Percentiles rank a stretch among this genome's conserved stretches.
phyloP scores from a whole-genome alignment of 1,284 basidiomycete genomes.

The Pseudozyma tsukubaensis region DNA sequence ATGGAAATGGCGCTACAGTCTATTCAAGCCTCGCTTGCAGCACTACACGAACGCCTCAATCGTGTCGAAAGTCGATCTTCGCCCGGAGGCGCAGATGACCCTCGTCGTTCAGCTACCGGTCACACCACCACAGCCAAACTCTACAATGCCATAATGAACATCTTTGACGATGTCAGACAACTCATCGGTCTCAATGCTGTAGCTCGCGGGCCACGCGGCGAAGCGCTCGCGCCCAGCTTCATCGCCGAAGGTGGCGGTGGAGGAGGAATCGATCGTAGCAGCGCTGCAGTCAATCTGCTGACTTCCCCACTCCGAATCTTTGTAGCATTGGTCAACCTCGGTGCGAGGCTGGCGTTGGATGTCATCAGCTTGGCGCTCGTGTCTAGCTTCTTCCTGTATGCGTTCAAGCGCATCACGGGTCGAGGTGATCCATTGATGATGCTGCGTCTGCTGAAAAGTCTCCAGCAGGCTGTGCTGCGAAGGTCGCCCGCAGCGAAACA shows the following conservation, averaged over 20 bases:
- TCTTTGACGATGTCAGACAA: constrained; percentile 35
- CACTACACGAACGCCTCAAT: constrained; percentile 83
- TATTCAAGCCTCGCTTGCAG: constrained; percentile 87
- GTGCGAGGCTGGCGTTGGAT: constrained; percentile 59
- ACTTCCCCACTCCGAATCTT: constrained; percentile 43
- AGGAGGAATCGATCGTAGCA: constrained; percentile 8
- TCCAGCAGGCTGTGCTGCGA: constrained; percentile 34
- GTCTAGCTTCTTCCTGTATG: constrained; percentile 49
- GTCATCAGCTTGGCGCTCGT: constrained; percentile 57
- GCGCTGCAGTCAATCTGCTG: constrained; percentile 29
- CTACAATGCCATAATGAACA: constrained; percentile 34
- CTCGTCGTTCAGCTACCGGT: constrained; percentile 15
- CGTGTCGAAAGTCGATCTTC: constrained; percentile 54
- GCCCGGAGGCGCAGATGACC: constrained; percentile 23
- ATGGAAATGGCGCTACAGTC: constrained; percentile 74
- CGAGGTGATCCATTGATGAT: constrained; percentile 60
- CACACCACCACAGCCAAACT: constrained; percentile 19
- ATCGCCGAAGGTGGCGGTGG: constrained; percentile 27
- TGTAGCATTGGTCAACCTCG: constrained; percentile 52
- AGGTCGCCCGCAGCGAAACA: constrained; percentile 34
- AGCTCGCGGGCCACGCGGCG: constrained; percentile 24
- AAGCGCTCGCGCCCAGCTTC: constrained; percentile 46
- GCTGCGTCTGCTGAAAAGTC: constrained; percentile 36
- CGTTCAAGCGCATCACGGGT: constrained; percentile 55
- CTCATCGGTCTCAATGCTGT: constrained; percentile 34